Evolutionary conservation across 2,329 filamentous ascomycete genomes (phyloP), one percentile per base, ranked within the genome.

Genomic region (Alternaria arborescens): DNA sequence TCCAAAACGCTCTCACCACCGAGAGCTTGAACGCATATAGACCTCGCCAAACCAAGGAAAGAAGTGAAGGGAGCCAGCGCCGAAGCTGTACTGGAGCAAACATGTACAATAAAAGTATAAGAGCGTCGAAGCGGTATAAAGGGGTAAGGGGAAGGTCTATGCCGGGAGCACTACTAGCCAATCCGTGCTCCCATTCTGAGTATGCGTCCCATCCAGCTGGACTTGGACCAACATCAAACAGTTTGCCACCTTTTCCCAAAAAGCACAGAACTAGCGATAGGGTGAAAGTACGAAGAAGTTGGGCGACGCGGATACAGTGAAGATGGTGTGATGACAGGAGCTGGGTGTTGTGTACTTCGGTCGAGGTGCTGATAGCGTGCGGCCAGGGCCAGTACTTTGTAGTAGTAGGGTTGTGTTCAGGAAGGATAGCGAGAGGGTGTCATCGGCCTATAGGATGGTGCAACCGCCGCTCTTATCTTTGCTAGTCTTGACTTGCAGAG

Each of bases 401-500:
- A 44, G 58, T 34, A 20, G 20, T 42, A 42, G 40, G 50, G 43
- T 22, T 53, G 55, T 63, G 58, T 62, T 59, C 44, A 47, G 32
- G 47, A 66, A 48, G n/a, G 34, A 38, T 36, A 44, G 30, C 20
- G 24, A 22, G 16, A 28, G 12, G 24, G 44, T 22, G 16, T 14
- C 20, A 22, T n/a, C 18, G 11, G 42, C 41, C 66, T 60, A 72
- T 30, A 71, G 60, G 60, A 83, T 71, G 20, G 72, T 72, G 67
- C 79, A 82, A 48, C 77, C 75, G 64, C 71, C 72, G 51, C 78
- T 76, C 69, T 82, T 82, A 71, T 84, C 82, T 69, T 82, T 84
- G 65, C 77, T 78, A 55, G 78, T 82, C 78, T 85, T 85, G 68
- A 85, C 83, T 59, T 81, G 79, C 30, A 99, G 84, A 14, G 95